A percentile compares a stretch with the other conserved stretches of the same genome.
Conservation (phyloP, 805 yeast genomes). For the Suhomyces prunicola region DNA sequence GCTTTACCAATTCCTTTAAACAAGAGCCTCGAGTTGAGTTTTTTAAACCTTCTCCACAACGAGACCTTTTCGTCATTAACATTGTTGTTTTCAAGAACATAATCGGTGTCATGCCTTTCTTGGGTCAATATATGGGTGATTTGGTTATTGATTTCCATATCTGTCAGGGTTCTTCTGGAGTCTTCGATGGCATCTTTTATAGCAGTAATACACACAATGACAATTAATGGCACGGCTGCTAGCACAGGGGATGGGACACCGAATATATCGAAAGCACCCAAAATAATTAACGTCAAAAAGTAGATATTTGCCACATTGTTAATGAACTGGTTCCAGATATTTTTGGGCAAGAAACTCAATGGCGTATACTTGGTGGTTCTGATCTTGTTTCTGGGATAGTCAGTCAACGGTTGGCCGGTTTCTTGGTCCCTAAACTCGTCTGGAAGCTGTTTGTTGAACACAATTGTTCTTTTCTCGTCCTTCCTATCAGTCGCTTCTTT, state of each 20-base stretch:
- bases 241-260: conserved; percentile 80
- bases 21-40: conserved; percentile 36
- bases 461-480: conserved; percentile 44
- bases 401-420: conserved; percentile 55
- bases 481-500: conserved; percentile 32
- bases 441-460: conserved; percentile 60
- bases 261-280: conserved; percentile 69
- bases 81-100: conserved; percentile 48
- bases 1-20: conserved; percentile 24
- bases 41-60: conserved; percentile 68
- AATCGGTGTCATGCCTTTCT: conserved; percentile 29
- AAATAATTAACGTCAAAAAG: conserved; percentile 72
- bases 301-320: conserved; percentile 83
- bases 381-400: conserved; percentile 86
- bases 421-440: conserved; percentile 51
- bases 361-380: conserved; percentile 97
- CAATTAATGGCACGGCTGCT: conserved; percentile 75
- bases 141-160: conserved; percentile 74
- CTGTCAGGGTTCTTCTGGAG: conserved; percentile 67
- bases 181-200: conserved; percentile 80
- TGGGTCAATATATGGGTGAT: conserved; percentile 58
- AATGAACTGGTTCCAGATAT: conserved; percentile 68
- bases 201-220: conserved; percentile 71
- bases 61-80: conserved; percentile 62
- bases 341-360: conserved; percentile 81